A percentile compares a stretch with the other conserved stretches of the same genome.
phyloP scores from a whole-genome alignment of 306 rosid genomes.

The Prunus padus region DNA sequence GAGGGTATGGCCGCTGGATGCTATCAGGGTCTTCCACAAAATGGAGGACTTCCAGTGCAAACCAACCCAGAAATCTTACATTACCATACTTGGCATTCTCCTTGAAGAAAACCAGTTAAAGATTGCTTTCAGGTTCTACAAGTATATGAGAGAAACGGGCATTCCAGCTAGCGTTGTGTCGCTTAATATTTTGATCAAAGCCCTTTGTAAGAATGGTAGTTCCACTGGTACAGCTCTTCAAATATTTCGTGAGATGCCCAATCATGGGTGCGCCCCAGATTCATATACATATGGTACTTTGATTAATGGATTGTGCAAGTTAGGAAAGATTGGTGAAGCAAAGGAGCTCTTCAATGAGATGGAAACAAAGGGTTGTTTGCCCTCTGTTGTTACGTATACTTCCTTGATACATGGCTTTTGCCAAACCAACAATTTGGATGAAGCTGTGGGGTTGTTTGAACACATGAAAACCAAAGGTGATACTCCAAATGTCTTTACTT shows the following conservation, averaged over 20 bases:
- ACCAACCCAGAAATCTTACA: conserved; percentile 57
- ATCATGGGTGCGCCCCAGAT: conserved; percentile 67
- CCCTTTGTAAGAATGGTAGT: conserved; percentile 66
- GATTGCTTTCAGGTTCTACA: conserved; percentile 63
- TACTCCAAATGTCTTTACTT: conserved; percentile 77
- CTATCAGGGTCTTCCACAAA: conserved; percentile 62
- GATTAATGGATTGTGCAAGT: conserved; percentile 70
- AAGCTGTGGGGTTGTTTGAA: conserved; percentile 60
- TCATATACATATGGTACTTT: conserved; percentile 88
- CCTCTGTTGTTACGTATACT: conserved; percentile 76
- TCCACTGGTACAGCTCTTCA: conserved; percentile 61
- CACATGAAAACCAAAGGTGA: conserved; percentile 61
- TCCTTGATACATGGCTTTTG: conserved; percentile 83
- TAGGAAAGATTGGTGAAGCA: conserved; percentile 62
- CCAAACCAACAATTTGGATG: conserved; percentile 53
- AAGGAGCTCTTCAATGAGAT: conserved; percentile 75
- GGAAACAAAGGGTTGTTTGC: conserved; percentile 53
- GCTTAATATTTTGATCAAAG: conserved; percentile 82
- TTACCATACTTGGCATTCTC: conserved; percentile 65
- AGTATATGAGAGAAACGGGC: conserved; percentile 64
- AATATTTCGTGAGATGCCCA: conserved; percentile 73
- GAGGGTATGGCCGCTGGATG: conserved; percentile 83
- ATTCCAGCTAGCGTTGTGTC: conserved; percentile 60
- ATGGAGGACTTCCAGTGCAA: conserved; percentile 60
- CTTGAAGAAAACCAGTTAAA: conserved; percentile 79